Base-by-base conservation (phyloP, 768 basidiomycete species). In the Calocera viscosa region DNA sequence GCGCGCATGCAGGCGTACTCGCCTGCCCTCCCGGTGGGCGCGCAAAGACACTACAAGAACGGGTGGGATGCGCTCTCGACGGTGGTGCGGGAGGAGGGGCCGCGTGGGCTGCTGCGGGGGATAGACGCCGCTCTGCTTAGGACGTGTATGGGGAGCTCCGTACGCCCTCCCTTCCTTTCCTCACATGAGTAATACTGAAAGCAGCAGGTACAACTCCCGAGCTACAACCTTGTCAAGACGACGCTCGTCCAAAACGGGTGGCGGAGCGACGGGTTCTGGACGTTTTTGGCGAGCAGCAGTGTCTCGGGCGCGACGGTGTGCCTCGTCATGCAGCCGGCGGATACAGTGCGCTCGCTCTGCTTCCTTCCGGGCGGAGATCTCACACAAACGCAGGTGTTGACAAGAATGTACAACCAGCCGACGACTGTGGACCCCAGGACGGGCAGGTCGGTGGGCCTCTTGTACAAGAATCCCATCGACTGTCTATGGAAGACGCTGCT, bases 1-100 rank as follows among this genome's bases (percentile, higher is more conserved):
- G 96, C 96, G 3, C 85, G 96, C 49, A 97, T 99, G 89, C 96
- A 99, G 82, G 96, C 96, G 32, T 99, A 93, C 77, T 98, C 94
- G 0, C 94, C 95, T 7, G 85, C 87, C 41, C 81, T 97, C 12
- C 95, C 96, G 8, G 91, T 99, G 65, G 96, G 96, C 67, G 82
- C 93, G 10, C 96, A 99, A 73, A 95, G 94, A 75, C 74, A 91
- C 72, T 99, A 99, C 79, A 90, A 87, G 71, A 88, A 76, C 71
- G 88, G 90, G 0, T 84, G 88, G 66, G 81, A 95, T 72, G 96
- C 94, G 0, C 77, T 99, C 19, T 75, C 81, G 0, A 89, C 85
- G 0, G 94, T 99, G 70, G 88, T 86, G 73, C 80, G 80, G 65
- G 81, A 86, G 1, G 95, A 98, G 75, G 83, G 89, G 33, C 75